Evolutionary conservation across 768 basidiomycete genomes (phyloP).

Genomic region (Tubosaeta sp.): DNA sequence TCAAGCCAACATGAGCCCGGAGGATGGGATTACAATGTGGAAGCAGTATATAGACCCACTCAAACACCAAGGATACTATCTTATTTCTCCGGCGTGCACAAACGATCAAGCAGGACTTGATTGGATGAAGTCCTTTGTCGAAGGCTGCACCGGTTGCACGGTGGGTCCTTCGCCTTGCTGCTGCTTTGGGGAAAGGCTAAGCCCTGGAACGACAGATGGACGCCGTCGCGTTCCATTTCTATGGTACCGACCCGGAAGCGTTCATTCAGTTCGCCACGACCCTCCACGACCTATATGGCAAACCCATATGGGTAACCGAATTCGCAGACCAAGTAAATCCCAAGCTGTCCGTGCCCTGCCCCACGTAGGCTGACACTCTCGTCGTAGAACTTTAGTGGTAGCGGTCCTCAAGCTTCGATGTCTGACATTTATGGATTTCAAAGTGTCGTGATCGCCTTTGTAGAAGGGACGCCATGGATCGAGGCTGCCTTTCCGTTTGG

Average conservation of each 20-base stretch:
- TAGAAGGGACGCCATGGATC: conserved; percentile 40
- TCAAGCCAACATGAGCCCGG: conserved; percentile 62
- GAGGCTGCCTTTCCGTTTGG: conserved; percentile 58
- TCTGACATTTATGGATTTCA: conserved; percentile 49
- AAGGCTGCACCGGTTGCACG: conserved; percentile 46
- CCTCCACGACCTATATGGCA: conserved; percentile 44
- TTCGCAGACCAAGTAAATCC: conserved; percentile 59
- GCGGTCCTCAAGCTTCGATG: conserved; percentile 35
- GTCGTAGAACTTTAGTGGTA: conserved; percentile 50
- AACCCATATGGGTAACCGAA: conserved; percentile 61
- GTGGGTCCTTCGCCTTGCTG: conserved; percentile 35
- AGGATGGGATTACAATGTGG: conserved; percentile 56
- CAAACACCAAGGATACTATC: conserved; percentile 50
- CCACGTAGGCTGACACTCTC: not conserved
- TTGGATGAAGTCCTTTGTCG: conserved; percentile 65
- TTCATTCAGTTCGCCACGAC: conserved; percentile 52
- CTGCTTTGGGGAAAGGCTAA: not conserved
- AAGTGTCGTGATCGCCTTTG: conserved; percentile 37
- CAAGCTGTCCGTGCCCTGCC: not conserved
- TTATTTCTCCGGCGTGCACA: conserved; percentile 69
- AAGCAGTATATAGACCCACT: conserved; percentile 60
- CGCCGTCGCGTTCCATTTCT: conserved; percentile 67
- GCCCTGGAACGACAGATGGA: conserved; percentile 43
- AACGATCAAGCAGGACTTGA: conserved; percentile 54
- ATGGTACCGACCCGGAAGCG: conserved; percentile 47